These are phyloP conservation scores for Cucurbita maxima DNA, from an alignment of 306 rosid genomes.

Conservation along the genomic window DNA sequence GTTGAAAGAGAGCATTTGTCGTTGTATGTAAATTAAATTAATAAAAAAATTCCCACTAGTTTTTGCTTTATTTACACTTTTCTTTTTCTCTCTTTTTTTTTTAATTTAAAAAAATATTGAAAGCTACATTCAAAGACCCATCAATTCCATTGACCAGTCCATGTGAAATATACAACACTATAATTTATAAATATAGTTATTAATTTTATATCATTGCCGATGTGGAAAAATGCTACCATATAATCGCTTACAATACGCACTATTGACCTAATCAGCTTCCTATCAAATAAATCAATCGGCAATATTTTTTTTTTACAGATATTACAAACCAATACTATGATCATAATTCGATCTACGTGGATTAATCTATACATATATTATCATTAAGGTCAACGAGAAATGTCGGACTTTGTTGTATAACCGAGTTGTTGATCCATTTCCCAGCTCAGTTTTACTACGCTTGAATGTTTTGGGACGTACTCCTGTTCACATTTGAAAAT, in stretches of 20 bases:
- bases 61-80: not conserved
- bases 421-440: conserved; percentile 78
- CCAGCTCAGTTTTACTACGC: conserved; percentile 56
- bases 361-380: not conserved
- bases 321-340: not conserved
- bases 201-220: conserved; percentile 31
- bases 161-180: not conserved
- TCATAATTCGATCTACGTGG: conserved; percentile 14
- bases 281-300: conserved; percentile 13
- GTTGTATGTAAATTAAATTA: not conserved
- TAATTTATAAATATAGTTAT: not conserved
- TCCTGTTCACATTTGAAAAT: conserved; percentile 35
- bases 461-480: conserved; percentile 46
- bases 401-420: conserved; percentile 52
- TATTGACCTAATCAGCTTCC: conserved; percentile 13
- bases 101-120: not conserved
- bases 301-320: not conserved
- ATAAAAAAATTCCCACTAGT: not conserved
- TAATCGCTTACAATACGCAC: conserved; percentile 1
- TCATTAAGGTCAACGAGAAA: conserved; percentile 42
- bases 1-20: too few species aligned
- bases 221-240: conserved; percentile 9
- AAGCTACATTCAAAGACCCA: conserved; percentile 34
- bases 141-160: conserved; percentile 5
- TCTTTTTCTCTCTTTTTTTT: too few species aligned